Evolutionary conservation across 2,329 filamentous ascomycete species (phyloP).

Genomic region (Trichoderma semiorbis): DNA sequence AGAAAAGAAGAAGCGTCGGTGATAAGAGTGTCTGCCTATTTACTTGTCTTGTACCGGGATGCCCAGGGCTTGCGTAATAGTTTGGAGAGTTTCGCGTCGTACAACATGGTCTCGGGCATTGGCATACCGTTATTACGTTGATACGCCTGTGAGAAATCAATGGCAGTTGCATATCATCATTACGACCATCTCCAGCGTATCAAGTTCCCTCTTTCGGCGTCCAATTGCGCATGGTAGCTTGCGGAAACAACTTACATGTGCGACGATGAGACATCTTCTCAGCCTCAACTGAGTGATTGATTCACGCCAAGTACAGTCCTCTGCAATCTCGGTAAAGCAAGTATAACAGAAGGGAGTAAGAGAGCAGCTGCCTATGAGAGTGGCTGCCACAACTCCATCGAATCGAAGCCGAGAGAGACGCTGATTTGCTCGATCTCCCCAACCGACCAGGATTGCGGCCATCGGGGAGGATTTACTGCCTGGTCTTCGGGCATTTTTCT

Average conservation of each 20-base stretch:
- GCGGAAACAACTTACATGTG: background rate
- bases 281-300: background rate
- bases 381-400: too few species aligned
- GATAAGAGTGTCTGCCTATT: background rate
- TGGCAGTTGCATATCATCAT: background rate
- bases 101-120: background rate
- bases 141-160: background rate
- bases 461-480: background rate
- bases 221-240: background rate
- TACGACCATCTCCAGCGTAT: background rate
- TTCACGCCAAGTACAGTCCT: background rate
- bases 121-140: background rate
- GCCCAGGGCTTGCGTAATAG: background rate
- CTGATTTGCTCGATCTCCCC: background rate
- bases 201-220: background rate
- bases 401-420: background rate
- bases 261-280: background rate
- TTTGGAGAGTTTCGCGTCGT: background rate
- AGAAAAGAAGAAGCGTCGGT: background rate
- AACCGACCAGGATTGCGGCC: background rate
- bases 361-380: background rate
- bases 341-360: background rate
- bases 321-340: background rate
- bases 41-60: background rate
- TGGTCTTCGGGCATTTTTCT: background rate